Percentiles rank a stretch among this genome's conserved stretches.
phyloP scores from a whole-genome alignment of 306 rosid genomes.

The Benincasa hispida region DNA sequence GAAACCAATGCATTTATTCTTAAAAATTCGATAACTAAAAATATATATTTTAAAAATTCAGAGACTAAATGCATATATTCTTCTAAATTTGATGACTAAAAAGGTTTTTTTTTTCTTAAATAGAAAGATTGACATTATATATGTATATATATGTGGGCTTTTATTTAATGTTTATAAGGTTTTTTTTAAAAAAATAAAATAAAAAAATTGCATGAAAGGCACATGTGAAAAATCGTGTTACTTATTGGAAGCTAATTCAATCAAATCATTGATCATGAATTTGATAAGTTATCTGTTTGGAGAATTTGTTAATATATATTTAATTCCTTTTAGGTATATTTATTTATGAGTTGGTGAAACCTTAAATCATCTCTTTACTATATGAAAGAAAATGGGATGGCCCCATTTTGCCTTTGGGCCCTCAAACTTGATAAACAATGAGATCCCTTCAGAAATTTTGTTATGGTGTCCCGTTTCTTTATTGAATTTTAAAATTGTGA shows the following conservation, averaged over 20 bases:
- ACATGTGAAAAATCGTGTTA: not conserved
- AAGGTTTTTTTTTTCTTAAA: too few relatives aligned
- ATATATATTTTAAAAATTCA: too few relatives aligned
- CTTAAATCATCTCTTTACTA: not conserved
- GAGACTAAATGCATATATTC: too few relatives aligned
- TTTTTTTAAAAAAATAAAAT: too few relatives aligned
- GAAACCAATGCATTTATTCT: too few relatives aligned
- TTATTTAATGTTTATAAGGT: not conserved
- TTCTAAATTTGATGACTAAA: too few relatives aligned
- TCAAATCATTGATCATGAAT: not conserved
- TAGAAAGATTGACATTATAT: too few relatives aligned
- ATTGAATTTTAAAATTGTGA: not conserved
- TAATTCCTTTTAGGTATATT: not conserved
- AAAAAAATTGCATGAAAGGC: not conserved
- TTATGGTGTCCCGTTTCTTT: not conserved
- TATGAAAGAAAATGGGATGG: not conserved
- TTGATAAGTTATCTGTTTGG: not conserved
- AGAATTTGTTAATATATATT: not conserved
- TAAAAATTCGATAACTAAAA: too few relatives aligned
- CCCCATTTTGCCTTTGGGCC: not conserved
- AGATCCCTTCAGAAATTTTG: not conserved
- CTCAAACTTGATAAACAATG: not conserved
- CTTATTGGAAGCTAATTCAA: not conserved
- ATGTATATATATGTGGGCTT: too few relatives aligned
- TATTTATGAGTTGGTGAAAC: constrained; percentile 4